Conservation (phyloP, 2,329 filamentous ascomycete genomes). For the Epichloe aotearoae region DNA sequence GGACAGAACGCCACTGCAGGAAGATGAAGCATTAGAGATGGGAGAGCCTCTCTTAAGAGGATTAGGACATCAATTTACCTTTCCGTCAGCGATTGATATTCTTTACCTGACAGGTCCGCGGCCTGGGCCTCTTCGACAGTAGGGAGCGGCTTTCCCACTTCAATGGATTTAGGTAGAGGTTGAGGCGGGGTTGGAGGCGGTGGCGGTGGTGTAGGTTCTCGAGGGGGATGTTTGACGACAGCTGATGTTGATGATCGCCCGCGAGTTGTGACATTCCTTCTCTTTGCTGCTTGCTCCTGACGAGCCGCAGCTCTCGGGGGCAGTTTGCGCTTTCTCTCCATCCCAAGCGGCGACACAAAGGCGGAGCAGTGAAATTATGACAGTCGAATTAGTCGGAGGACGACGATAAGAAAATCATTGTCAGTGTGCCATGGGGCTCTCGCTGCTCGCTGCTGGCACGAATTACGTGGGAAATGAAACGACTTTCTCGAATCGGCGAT, state of each 20-base stretch:
- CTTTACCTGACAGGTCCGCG: slow-evolving; percentile 45
- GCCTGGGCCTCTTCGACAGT: slow-evolving; percentile 56
- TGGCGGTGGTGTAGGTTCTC: slow-evolving; percentile 19
- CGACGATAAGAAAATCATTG: slow-evolving; percentile 15
- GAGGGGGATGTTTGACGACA: slow-evolving; percentile 18
- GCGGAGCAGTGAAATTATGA: background rate
- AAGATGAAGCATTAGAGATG: background rate
- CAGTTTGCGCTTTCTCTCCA: slow-evolving; percentile 55
- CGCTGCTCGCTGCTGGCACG: background rate
- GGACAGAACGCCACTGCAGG: slow-evolving; percentile 53
- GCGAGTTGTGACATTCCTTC: slow-evolving; percentile 42
- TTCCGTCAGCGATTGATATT: slow-evolving; percentile 63
- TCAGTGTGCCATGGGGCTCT: slow-evolving; percentile 17
- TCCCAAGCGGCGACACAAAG: slow-evolving; percentile 14
- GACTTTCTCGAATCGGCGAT: too few relatives aligned
- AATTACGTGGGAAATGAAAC: background rate
- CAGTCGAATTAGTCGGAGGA: slow-evolving; percentile 4
- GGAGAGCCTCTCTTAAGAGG: background rate
- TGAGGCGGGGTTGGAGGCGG: slow-evolving; percentile 21
- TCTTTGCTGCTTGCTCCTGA: slow-evolving; percentile 46
- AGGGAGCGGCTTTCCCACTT: slow-evolving; percentile 55
- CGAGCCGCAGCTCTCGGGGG: slow-evolving; percentile 50
- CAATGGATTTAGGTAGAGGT: slow-evolving; percentile 48
- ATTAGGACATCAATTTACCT: slow-evolving; percentile 33
- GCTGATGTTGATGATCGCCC: slow-evolving; percentile 37